These are phyloP conservation scores for Beta macrorhiza DNA, from an alignment of 179 eudicot species.

Conservation along the genomic window DNA sequence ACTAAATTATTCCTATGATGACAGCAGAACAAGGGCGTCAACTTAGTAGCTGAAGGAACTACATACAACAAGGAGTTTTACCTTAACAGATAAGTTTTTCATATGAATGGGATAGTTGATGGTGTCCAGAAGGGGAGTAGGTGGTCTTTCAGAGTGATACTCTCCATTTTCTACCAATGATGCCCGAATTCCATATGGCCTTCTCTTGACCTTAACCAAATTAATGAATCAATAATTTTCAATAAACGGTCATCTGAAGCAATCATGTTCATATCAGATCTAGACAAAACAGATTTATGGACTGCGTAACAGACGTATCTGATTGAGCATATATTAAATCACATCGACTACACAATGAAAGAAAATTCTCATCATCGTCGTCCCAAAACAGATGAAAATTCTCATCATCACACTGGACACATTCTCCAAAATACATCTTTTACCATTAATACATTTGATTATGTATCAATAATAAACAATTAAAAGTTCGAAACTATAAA, in stretches of 20 bases:
- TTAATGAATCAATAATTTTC: conserved; percentile 19
- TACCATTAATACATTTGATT: no score
- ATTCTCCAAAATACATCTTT: background rate
- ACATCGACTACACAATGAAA: no score
- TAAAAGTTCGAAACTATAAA: no score
- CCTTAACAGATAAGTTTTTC: conserved; percentile 91
- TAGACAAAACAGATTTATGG: background rate
- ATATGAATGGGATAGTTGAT: conserved; percentile 93
- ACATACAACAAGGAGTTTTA: conserved; percentile 16
- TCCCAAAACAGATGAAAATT: no score
- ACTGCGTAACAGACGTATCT: no score
- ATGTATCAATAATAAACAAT: no score
- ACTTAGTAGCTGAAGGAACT: background rate
- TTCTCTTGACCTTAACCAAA: conserved; percentile 53
- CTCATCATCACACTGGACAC: no score
- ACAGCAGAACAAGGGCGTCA: background rate
- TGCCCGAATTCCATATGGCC: conserved; percentile 56
- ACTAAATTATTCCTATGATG: background rate
- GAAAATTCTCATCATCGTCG: no score
- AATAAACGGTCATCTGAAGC: background rate
- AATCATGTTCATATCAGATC: background rate
- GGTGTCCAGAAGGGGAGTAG: conserved; percentile 95
- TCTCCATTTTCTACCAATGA: conserved; percentile 75
- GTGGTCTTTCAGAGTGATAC: conserved; percentile 80
- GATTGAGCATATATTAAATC: no score